Evolutionary conservation across 345 rosid genomes (phyloP), one percentile per base, ranked within the genome.

Genomic region (Populus davidiana): DNA sequence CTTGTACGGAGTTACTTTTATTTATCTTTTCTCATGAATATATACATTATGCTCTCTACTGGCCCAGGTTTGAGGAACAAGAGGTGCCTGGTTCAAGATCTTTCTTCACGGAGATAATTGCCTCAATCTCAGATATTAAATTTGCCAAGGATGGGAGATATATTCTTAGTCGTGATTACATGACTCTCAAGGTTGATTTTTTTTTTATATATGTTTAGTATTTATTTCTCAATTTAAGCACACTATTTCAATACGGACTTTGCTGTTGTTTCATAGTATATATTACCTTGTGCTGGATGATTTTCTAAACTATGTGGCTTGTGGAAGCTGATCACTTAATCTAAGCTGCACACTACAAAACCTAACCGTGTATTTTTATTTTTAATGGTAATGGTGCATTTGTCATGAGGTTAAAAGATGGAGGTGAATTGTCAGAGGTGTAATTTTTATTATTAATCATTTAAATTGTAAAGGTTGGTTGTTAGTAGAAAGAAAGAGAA

Each of bases 101-200:
- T 49, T 94, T 92, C 79, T 94, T 94, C 86, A 91, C 98, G 0
- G 98, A 94, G 86, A 94, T 94, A 84, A 94, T 94, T 83, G 98
- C 98, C 78, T 94, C 98, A 21, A 83, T 92, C 83, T 94, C 98
- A 54, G 97, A 94, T 83, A 88, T 92, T 75, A 94, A 92, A 85
- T 94, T 94, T 83, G 87, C 93, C 0, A 91, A 83, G 82, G 91
- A 83, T 75, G 97, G 98, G 70, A 91, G 96, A 84, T 87, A 91
- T 80, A 85, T 94, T 78, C 92, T 94, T 77, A 90, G 97, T 82
- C 97, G 98, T 56, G 98, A 94, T 85, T 94, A 93, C 88, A 93
- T 94, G 98, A 91, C 97, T 71, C 95, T 94, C 73, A 94, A 94
- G 97, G 98, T 94, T 75, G 39, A 23, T 59, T 2, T 39, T 70